These are phyloP conservation scores for Aquilaria agallochum DNA, from an alignment of 441 rosid species.

Conservation along the genomic window DNA sequence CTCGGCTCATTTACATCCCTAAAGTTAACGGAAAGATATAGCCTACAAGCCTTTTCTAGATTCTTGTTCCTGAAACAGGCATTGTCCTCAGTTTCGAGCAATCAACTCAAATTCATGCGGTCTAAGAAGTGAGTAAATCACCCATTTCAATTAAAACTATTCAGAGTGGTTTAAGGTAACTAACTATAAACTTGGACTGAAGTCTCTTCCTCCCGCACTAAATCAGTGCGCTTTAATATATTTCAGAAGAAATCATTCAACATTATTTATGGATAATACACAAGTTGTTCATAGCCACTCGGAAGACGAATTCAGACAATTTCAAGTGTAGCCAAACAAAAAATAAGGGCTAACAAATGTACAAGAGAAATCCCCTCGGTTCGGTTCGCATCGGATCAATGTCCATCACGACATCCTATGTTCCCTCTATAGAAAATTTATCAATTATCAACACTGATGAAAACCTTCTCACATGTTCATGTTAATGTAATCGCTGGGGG, in stretches of 20 bases:
- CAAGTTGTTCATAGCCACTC: constrained; percentile 28
- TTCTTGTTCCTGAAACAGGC: no score
- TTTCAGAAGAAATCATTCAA: constrained; percentile 40
- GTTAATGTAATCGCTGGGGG: constrained; percentile 50
- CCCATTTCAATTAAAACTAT: no score
- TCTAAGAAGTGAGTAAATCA: no score
- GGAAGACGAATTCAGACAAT: constrained; percentile 21
- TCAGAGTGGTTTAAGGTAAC: no score
- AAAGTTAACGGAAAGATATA: no score
- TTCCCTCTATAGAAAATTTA: constrained; percentile 33
- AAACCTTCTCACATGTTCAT: constrained; percentile 27
- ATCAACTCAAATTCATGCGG: no score
- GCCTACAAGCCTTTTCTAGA: no score
- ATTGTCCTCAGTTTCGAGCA: no score
- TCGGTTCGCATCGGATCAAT: constrained; percentile 13
- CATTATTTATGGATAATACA: constrained; percentile 47
- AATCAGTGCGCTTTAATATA: constrained; percentile 15
- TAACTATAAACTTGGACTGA: no score
- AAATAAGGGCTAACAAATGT: constrained; percentile 37
- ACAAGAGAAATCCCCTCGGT: constrained; percentile 36
- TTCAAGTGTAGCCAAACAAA: constrained; percentile 26
- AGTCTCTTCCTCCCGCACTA: no score
- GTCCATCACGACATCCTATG: constrained; percentile 17
- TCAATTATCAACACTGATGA: constrained; percentile 18
- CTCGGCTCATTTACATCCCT: no score